These are phyloP conservation scores for Saccharomyces hybrid DNA, from an alignment of 1,139 yeast genomes.

Conservation along the genomic window DNA sequence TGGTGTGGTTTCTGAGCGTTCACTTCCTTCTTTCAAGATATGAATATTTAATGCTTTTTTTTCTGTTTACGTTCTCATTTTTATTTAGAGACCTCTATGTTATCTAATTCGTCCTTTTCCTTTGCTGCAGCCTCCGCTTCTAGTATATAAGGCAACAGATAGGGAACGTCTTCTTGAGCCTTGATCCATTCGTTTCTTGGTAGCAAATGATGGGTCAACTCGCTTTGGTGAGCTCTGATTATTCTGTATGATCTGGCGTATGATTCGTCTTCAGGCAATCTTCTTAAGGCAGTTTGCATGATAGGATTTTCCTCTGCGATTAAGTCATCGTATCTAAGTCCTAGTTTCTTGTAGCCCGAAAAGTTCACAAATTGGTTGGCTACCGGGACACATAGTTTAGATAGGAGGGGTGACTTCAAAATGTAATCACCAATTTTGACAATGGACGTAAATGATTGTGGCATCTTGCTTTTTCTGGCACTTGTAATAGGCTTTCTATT, in stretches of 20 bases:
- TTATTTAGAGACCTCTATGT: slow-evolving; percentile 37
- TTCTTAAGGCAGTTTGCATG: slow-evolving; percentile 77
- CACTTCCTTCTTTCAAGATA: background rate
- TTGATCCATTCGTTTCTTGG: slow-evolving; percentile 73
- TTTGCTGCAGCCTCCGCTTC: slow-evolving; percentile 90
- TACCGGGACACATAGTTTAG: slow-evolving; percentile 68
- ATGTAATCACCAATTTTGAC: slow-evolving; percentile 77
- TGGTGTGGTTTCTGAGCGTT: background rate
- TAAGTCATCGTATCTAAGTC: slow-evolving; percentile 82
- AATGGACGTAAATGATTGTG: slow-evolving; percentile 63
- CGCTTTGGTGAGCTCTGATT: slow-evolving; percentile 82
- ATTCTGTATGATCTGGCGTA: slow-evolving; percentile 91
- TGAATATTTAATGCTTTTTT: background rate
- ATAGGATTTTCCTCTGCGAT: slow-evolving; percentile 79
- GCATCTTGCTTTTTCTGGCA: slow-evolving; percentile 18
- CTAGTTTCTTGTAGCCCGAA: slow-evolving; percentile 91
- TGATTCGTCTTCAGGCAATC: slow-evolving; percentile 76
- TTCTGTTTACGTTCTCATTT: background rate
- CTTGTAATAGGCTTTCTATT: background rate
- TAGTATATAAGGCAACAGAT: slow-evolving; percentile 78
- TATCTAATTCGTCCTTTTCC: slow-evolving; percentile 84
- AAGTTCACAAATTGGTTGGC: slow-evolving; percentile 64
- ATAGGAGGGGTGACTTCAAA: slow-evolving; percentile 70
- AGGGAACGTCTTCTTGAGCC: slow-evolving; percentile 78
- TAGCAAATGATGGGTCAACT: slow-evolving; percentile 75